Base-by-base conservation (phyloP, 169 alveolate species). In the Plasmodium relictum region DNA sequence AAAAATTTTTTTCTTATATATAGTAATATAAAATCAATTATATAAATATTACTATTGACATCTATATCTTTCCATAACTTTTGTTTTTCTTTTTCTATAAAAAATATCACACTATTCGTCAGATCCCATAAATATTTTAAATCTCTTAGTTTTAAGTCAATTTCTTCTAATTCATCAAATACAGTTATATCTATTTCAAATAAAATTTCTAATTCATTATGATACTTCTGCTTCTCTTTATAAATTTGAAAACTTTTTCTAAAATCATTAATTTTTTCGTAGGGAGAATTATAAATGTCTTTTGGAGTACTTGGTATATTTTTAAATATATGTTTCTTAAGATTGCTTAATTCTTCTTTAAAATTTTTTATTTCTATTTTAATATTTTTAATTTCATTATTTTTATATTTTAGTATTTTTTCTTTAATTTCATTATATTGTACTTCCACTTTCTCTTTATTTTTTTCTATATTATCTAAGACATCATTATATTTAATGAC, bases 121-220 rank as follows among this genome's bases (percentile, higher is more conserved):
- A 97, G 96, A 93, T 98, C 99, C 99, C 99, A 98, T 87, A 97
- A 80, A 72, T 94, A 94, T 93, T 98, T 97, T 59, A 96, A 74
- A 54, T 95, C 93, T 89, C 92, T 76, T 59, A 97, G 93, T 18
- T 97, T 98, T 45, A 89, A 95, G 76, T 89, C 94, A 63, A 98
- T 94, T 72, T 98, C 99, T 66, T 96, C 96, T 37, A 98, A 95
- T 83, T 96, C 97, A 52, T 96, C 95, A 92, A 97, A 97, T 39
- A 94, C 94, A 41, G 98, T 94, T 91, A 94, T 95, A 83, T 97
- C 97, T 59, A 98, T 95, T 88, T 98, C 99, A 73, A 98, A 97
- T 22, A 98, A 93, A 63, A 96, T 95, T 92, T 98, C 99, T 72
- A 98, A 93, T 80, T 97, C 95, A 88, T 98, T 98, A 88, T 94